Evolutionary conservation across 2,329 filamentous ascomycete species (phyloP).

Genomic region (Drechmeria coniospora): DNA sequence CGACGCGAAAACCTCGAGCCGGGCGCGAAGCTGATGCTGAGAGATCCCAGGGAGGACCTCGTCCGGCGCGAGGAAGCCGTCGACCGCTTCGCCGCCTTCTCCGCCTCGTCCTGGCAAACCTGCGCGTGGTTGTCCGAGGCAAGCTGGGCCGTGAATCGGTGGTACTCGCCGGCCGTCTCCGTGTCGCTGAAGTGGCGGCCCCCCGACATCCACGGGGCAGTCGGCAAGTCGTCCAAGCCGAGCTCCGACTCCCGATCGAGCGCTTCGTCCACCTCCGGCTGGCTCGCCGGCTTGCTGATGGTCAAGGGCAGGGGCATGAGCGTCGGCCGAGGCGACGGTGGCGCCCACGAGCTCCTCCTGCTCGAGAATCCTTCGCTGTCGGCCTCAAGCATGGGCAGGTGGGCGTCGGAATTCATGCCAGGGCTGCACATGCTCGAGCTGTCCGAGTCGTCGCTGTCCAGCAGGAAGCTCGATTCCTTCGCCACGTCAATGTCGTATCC

Average conservation of each 20-base stretch:
- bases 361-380: conserved; percentile 7
- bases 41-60: conserved; percentile 7
- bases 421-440: conserved; percentile 2
- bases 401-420: not conserved
- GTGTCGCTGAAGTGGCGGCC: conserved; percentile 15
- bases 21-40: conserved; percentile 12
- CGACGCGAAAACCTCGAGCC: conserved; percentile 13
- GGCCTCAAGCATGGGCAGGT: conserved; percentile 7
- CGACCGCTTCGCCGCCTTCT: too few relatives aligned
- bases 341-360: conserved; percentile 9
- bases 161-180: conserved; percentile 18
- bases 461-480: conserved; percentile 2
- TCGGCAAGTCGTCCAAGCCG: too few relatives aligned
- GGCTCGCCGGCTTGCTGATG: conserved; percentile 1
- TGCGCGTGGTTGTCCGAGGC: conserved; percentile 10
- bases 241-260: conserved; percentile 3
- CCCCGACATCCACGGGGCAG: too few relatives aligned
- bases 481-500: conserved; percentile 21
- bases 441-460: conserved; percentile 2
- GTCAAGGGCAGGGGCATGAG: conserved; percentile 4
- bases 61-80: conserved; percentile 2
- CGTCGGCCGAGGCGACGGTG: conserved; percentile 6
- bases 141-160: conserved; percentile 17
- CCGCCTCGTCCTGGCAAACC: too few relatives aligned
- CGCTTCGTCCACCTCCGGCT: not conserved